phyloP scores from a whole-genome alignment of 2,329 filamentous ascomycete species.

The Byssochlamys sp. region DNA sequence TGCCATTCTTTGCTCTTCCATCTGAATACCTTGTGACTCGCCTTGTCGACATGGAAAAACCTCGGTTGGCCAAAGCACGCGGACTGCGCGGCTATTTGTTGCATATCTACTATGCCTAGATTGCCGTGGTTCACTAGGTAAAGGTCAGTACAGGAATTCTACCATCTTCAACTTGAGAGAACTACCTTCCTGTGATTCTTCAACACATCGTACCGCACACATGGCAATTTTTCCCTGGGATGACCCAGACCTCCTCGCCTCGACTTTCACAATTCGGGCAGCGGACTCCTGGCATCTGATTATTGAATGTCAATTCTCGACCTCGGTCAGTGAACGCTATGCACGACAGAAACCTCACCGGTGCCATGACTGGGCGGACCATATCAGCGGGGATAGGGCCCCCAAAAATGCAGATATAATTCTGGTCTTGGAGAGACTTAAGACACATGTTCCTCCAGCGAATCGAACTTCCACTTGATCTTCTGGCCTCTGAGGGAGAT shows the following conservation, averaged over 20 bases:
- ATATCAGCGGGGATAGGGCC: slow-evolving; percentile 5
- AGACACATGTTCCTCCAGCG: neutral
- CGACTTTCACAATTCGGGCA: slow-evolving; percentile 29
- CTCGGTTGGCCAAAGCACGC: neutral
- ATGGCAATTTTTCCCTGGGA: slow-evolving; percentile 38
- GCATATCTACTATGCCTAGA: neutral
- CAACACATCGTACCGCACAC: slow-evolving; percentile 29
- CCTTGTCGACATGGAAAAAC: neutral
- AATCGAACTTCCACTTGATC: neutral
- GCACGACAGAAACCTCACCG: neutral
- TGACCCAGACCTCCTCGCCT: slow-evolving; percentile 36
- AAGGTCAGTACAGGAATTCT: neutral
- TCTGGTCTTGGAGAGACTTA: neutral
- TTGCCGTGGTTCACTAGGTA: neutral
- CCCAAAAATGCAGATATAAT: neutral
- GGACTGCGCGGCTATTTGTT: neutral
- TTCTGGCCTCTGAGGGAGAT: neutral
- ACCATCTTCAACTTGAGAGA: neutral
- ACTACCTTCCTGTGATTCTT: slow-evolving; percentile 8
- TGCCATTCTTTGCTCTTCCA: neutral
- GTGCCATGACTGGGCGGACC: slow-evolving; percentile 7
- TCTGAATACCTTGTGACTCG: neutral
- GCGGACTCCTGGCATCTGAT: slow-evolving; percentile 36
- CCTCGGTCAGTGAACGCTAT: neutral
- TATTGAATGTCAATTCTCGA: neutral